A percentile compares a stretch with the other conserved stretches of the same genome.
Conservation (phyloP, 1,139 yeast species). For the Kurtzmaniella quercitrusa region DNA sequence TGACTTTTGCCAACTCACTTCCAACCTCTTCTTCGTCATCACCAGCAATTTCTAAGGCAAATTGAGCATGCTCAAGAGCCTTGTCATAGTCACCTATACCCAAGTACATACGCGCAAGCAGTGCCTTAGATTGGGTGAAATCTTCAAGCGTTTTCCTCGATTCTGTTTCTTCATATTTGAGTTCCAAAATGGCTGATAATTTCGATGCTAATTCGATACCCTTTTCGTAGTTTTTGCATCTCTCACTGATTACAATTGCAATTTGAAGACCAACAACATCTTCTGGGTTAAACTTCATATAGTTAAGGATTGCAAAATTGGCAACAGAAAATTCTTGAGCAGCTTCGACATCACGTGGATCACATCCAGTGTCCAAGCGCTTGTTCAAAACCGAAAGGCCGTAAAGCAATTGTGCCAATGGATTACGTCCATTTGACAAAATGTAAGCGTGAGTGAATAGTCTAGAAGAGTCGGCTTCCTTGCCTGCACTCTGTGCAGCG, state of each 20-base stretch:
- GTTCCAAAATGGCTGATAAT: conserved; percentile 51
- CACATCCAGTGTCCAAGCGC: conserved; percentile 34
- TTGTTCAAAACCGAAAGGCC: conserved; percentile 55
- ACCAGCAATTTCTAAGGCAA: conserved; percentile 49
- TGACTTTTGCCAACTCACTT: conserved; percentile 8
- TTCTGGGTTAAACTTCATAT: conserved; percentile 62
- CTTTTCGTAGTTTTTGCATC: conserved; percentile 56
- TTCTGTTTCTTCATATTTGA: conserved; percentile 55
- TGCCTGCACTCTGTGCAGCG: conserved; percentile 57
- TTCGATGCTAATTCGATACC: conserved; percentile 49
- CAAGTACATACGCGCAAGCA: conserved; percentile 64
- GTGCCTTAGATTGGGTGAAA: conserved; percentile 61
- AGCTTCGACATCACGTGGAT: conserved; percentile 51
- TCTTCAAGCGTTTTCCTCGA: conserved; percentile 41
- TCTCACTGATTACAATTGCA: conserved; percentile 60
- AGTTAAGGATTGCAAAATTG: conserved; percentile 68
- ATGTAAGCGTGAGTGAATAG: conserved; percentile 75
- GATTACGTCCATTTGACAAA: conserved; percentile 68
- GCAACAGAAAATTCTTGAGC: conserved; percentile 68
- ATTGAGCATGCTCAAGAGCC: conserved; percentile 61
- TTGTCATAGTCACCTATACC: conserved; percentile 52
- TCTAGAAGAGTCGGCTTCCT: conserved; percentile 45
- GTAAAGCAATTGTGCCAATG: conserved; percentile 69
- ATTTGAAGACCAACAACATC: conserved; percentile 61
- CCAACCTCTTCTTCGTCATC: conserved; percentile 22